A percentile compares a stretch with the other conserved stretches of the same genome.
phyloP scores from a whole-genome alignment of 2,329 filamentous ascomycete genomes.

The Penicillium crustosum region DNA sequence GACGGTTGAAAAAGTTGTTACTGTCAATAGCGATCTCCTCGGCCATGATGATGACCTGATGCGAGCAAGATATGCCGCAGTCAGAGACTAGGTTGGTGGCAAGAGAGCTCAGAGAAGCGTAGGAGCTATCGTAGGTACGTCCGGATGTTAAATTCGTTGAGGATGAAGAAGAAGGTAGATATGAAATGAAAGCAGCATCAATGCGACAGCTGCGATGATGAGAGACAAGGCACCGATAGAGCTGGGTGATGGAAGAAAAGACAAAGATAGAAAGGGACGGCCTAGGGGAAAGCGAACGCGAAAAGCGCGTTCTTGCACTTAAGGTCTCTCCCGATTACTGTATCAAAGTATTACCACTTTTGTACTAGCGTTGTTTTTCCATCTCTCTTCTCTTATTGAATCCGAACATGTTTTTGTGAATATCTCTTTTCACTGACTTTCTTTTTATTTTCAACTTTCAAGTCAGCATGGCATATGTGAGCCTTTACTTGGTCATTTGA shows the following conservation, averaged over 20 bases:
- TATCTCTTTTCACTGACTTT: background rate
- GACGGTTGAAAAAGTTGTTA: slow-evolving; percentile 88
- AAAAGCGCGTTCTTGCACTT: slow-evolving; percentile 27
- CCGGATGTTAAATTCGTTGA: background rate
- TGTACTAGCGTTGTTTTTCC: slow-evolving; percentile 13
- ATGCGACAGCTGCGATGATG: background rate
- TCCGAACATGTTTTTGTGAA: background rate
- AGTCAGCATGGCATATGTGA: background rate
- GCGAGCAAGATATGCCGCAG: slow-evolving; percentile 20
- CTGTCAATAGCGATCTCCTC: slow-evolving; percentile 94
- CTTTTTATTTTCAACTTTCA: background rate
- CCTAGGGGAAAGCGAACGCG: slow-evolving; percentile 18
- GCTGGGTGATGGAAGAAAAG: slow-evolving; percentile 2
- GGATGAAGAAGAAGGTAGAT: slow-evolving; percentile 8
- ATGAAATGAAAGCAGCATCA: background rate
- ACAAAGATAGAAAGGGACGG: slow-evolving; percentile 1
- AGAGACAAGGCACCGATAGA: background rate
- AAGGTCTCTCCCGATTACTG: slow-evolving; percentile 15
- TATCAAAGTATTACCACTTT: slow-evolving; percentile 24
- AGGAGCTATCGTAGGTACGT: background rate
- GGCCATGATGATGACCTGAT: slow-evolving; percentile 50
- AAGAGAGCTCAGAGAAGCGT: background rate
- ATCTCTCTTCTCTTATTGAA: background rate
- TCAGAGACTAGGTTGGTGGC: slow-evolving; percentile 6
- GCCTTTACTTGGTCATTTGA: background rate